Percentiles rank a stretch among this genome's conserved stretches.
phyloP scores from a whole-genome alignment of 495 filamentous ascomycete species.

The Aspergillus cavernicola region DNA sequence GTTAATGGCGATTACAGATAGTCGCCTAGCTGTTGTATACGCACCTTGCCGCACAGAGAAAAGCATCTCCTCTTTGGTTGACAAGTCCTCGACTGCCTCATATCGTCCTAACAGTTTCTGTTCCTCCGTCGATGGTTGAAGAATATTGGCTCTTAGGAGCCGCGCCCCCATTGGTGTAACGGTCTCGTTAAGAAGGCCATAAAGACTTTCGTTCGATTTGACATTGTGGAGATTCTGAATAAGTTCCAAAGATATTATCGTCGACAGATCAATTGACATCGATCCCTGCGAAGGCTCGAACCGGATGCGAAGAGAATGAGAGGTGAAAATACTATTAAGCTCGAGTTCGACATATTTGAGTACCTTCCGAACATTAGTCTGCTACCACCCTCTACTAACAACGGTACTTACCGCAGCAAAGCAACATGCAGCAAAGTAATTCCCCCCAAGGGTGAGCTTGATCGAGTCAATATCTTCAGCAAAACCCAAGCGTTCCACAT shows the following conservation, averaged over 20 bases:
- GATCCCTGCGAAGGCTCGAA: slow-evolving; percentile 87
- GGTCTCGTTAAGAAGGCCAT: slow-evolving; percentile 80
- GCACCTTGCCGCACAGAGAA: slow-evolving; percentile 63
- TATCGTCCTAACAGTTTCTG: slow-evolving; percentile 61
- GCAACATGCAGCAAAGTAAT: slow-evolving; percentile 88
- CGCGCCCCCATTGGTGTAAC: slow-evolving; percentile 84
- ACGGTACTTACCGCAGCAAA: slow-evolving; percentile 69
- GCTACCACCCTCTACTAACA: neutral
- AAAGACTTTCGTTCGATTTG: slow-evolving; percentile 74
- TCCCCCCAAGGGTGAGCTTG: slow-evolving; percentile 70
- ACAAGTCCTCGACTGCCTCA: slow-evolving; percentile 82
- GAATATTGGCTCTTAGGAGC: slow-evolving; percentile 72
- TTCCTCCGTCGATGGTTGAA: slow-evolving; percentile 81
- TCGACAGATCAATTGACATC: slow-evolving; percentile 90
- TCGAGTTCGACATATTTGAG: slow-evolving; percentile 77
- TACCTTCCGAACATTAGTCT: slow-evolving; percentile 44
- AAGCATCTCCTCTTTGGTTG: slow-evolving; percentile 84
- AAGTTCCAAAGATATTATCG: slow-evolving; percentile 79
- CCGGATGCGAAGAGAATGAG: slow-evolving; percentile 77
- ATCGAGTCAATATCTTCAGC: slow-evolving; percentile 72
- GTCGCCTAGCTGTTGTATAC: slow-evolving; percentile 2
- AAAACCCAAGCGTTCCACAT: slow-evolving; percentile 75
- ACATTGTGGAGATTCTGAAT: slow-evolving; percentile 79
- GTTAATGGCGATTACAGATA: neutral
- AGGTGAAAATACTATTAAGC: slow-evolving; percentile 59